Evolutionary conservation across 352 stramenopile species (phyloP).

Genomic region (Phytophthora sp.): DNA sequence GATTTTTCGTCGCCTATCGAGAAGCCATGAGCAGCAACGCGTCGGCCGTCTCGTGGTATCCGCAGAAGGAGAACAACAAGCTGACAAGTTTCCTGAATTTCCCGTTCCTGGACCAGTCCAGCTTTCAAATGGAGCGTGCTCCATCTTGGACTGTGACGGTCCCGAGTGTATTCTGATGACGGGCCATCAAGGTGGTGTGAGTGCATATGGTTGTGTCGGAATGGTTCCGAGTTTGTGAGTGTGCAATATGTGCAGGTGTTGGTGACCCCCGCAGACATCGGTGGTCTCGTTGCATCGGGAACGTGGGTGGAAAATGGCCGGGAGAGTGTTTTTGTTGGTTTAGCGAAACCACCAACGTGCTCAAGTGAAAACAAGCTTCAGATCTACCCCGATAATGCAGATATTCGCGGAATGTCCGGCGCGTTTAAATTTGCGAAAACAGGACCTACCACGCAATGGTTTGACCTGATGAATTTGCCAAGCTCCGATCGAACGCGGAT

Average conservation of each 20-base stretch:
- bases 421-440: conserved; percentile 12
- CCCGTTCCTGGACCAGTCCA: conserved; percentile 23
- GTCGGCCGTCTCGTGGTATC: conserved; percentile 34
- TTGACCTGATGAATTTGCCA: conserved; percentile 39
- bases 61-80: conserved; percentile 37
- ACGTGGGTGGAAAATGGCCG: conserved; percentile 42
- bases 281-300: conserved; percentile 31
- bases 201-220: conserved; percentile 43
- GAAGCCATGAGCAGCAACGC: conserved; percentile 29
- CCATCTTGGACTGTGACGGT: conserved; percentile 27
- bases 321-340: conserved; percentile 34
- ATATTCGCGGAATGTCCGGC: conserved; percentile 23
- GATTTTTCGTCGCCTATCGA: conserved; percentile 30
- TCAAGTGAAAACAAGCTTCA: conserved; percentile 19
- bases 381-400: conserved; percentile 12
- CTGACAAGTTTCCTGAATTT: conserved; percentile 40
- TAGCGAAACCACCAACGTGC: conserved; percentile 23
- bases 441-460: conserved; percentile 32
- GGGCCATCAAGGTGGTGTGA: conserved; percentile 41
- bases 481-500: conserved; percentile 28
- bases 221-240: conserved; percentile 39
- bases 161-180: conserved; percentile 50
- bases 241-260: conserved; percentile 40
- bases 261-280: conserved; percentile 42
- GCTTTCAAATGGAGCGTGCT: conserved; percentile 25